Base-by-base conservation (phyloP, 192 early-diverging fungal species). In the Glomus cerebriforme region DNA sequence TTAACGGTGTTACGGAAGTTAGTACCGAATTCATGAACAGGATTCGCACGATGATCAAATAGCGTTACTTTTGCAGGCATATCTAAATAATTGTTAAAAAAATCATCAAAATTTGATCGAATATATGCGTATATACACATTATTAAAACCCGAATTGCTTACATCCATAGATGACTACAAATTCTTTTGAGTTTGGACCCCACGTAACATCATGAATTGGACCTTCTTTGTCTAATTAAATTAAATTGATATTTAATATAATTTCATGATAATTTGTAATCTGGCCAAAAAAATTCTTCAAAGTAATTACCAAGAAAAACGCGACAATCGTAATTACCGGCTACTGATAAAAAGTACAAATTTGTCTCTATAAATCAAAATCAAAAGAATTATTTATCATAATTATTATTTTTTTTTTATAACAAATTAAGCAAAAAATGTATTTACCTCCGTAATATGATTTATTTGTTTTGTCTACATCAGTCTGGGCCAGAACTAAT, bases 181-280 rank as follows among this genome's bases (percentile, higher is more conserved):
- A 99, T 87, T 99, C 98, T 82, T 97, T 98, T n/a, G 93, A 94
- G 73, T 90, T 93, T 22, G 98, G 98, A 78, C 87, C 89, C 98
- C 98, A 99, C 9, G 92, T 86, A 7, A 99, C 96, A 84, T 97
- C 96, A 79, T 99, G 98, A 75, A 99, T 93, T 29, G 97, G 93
- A 13, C 97, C 97, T 60, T 95, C 88, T 73, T 93, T 92, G 77
- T 92, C 92, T 68, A n/a, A 81, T 75, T 65, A 45, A 45, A 65
- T 26, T 62, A 63, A 37, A 12, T n/a, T 39, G 32, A 19, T 27
- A 39, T 37, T 62, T 59, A 35, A 60, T n/a, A 60, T 32, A 62
- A 45, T 32, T 13, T 64, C 12, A 34, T 17, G 32, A 39, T 19
- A 27, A 64, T 8, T 24, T n/a, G 15, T 59, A 47, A 4, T 1